Base-by-base conservation (phyloP, 2,329 filamentous ascomycete species). In the Leptodontidium sp. region DNA sequence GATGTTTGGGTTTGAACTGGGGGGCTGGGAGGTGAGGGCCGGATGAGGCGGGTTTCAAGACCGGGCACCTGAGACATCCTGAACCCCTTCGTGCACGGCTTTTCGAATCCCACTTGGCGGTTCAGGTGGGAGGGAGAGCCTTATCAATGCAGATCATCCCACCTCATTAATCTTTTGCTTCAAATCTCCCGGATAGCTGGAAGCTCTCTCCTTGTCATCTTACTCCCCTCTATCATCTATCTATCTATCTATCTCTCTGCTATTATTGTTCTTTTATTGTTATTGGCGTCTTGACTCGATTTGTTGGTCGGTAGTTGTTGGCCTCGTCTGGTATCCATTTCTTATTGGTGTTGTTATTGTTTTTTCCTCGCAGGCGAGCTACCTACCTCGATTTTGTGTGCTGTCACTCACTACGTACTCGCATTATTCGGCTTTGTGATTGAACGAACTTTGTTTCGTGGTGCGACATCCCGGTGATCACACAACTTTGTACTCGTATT, bases 121-220 rank as follows among this genome's bases (percentile, higher is more conserved):
- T 50, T 32, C 59, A 49, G 26, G 21, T 11, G 12, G 14, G 21
- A 53, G 29, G 21, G 58, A 45, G 29, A 45, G 32, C 47, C 45
- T 63, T 63, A 52, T 63, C 61, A 63, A 52, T 63, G 47, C 47
- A 63, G 61, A 63, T 52, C 47, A 61, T 45, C 21, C 40, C 58
- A 61, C 58, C 40, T 61, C 57, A 40, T 40, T 15, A 29, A 9
- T 47, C 38, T 17, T 35, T 6, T 35, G 11, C 12, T 14, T 47
- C 21, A 26, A 43, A 21, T 47, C 24, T 47, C 24, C 57, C 15
- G 29, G n/a, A 43, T 61, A 21, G 14, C 57, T 43, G 21, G 35
- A 26, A 43, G 12, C 26, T 15, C 14, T n/a, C 14, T 43, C 21
- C 58, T 32, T 4, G 21, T 32, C 50, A 12, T 53, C 26, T 4